phyloP scores from a whole-genome alignment of 1,284 basidiomycete genomes.

The Peniophora sp. region DNA sequence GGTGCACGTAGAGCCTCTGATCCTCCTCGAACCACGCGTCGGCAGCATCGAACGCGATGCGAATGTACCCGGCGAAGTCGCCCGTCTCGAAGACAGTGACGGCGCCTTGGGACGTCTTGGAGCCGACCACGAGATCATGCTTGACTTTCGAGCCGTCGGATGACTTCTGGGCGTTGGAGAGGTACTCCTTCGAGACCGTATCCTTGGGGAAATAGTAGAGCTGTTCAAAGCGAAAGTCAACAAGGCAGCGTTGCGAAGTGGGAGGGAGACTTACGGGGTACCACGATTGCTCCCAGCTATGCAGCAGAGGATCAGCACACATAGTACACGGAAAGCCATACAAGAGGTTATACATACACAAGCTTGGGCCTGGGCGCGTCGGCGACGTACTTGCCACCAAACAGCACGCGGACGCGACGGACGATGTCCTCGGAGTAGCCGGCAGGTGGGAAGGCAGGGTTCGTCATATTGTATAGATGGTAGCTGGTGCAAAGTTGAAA shows the following conservation, averaged over 20 bases:
- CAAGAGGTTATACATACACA: slow-evolving; percentile 34
- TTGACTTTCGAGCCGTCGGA: slow-evolving; percentile 16
- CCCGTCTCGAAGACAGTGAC: slow-evolving; percentile 35
- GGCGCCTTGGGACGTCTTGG: slow-evolving; percentile 29
- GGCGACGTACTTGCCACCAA: slow-evolving; percentile 41
- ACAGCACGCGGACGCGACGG: slow-evolving; percentile 52
- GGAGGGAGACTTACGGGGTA: slow-evolving; percentile 28
- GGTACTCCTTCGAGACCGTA: slow-evolving; percentile 34
- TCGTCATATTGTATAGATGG: slow-evolving; percentile 10
- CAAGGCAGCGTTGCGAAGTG: no score
- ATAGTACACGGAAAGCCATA: background rate
- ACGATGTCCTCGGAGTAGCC: slow-evolving; percentile 33
- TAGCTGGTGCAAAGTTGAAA: no score
- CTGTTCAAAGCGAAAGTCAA: no score
- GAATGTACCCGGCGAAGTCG: slow-evolving; percentile 38
- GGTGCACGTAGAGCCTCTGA: slow-evolving; percentile 50
- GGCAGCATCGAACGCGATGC: slow-evolving; percentile 39
- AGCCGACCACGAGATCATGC: slow-evolving; percentile 43
- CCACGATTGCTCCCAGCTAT: slow-evolving; percentile 48
- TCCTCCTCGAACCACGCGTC: slow-evolving; percentile 68
- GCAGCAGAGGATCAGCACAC: background rate
- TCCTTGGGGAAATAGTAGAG: slow-evolving; percentile 39
- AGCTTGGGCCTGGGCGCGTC: slow-evolving; percentile 48
- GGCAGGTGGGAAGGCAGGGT: slow-evolving; percentile 22
- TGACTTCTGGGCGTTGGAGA: slow-evolving; percentile 23